These are phyloP conservation scores for Biscogniauxia mediterranea DNA, from an alignment of 2,329 filamentous ascomycete genomes.

Conservation along the genomic window DNA sequence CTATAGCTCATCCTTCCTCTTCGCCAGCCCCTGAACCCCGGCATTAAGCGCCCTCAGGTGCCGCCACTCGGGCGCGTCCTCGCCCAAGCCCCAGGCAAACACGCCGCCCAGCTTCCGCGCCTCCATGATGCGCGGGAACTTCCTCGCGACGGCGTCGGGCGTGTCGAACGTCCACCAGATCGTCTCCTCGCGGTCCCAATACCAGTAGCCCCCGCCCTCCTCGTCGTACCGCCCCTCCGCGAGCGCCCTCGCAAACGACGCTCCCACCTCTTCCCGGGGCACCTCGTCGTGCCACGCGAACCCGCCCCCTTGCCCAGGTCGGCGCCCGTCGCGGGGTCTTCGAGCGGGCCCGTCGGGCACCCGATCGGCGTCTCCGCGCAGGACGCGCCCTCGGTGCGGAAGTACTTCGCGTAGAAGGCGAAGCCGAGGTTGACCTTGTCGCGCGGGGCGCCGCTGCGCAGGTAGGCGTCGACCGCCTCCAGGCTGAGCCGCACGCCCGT, in stretches of 20 bases:
- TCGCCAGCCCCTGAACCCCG: slow-evolving; percentile 16
- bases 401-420: slow-evolving; percentile 69
- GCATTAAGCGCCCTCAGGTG: slow-evolving; percentile 28
- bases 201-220: slow-evolving; percentile 31
- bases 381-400: slow-evolving; percentile 49
- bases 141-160: slow-evolving; percentile 25
- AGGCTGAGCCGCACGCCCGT: slow-evolving; percentile 55
- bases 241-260: slow-evolving; percentile 28
- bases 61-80: slow-evolving; percentile 30
- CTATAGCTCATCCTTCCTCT: slow-evolving; percentile 26
- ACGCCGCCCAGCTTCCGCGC: slow-evolving; percentile 31
- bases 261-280: slow-evolving; percentile 26
- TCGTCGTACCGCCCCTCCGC: slow-evolving; percentile 27
- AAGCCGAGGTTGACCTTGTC: slow-evolving; percentile 64
- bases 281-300: slow-evolving; percentile 32
- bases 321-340: slow-evolving; percentile 56
- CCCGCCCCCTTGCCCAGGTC: slow-evolving; percentile 49
- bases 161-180: slow-evolving; percentile 37
- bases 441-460: slow-evolving; percentile 53
- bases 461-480: slow-evolving; percentile 56
- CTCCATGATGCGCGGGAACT: slow-evolving; percentile 30
- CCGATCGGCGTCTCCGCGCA: slow-evolving; percentile 50
- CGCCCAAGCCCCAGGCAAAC: slow-evolving; percentile 35
- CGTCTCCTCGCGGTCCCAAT: slow-evolving; percentile 27
- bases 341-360: slow-evolving; percentile 58